Conservation (phyloP, 2,329 filamentous ascomycete genomes). For the Kalmusia sp. region DNA sequence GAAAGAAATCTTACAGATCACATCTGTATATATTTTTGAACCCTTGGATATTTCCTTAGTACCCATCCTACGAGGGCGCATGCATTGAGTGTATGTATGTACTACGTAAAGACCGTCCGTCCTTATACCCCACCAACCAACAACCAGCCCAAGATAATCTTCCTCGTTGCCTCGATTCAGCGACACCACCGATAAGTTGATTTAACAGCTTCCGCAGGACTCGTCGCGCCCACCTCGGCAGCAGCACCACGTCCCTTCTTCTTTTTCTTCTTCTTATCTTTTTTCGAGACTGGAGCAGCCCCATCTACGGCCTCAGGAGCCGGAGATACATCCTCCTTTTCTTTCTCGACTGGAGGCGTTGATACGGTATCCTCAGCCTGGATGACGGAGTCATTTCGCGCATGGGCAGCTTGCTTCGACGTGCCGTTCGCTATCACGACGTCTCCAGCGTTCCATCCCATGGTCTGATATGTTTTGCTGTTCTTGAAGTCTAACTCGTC, state of each 20-base stretch:
- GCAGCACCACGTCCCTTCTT: slow-evolving; percentile 12
- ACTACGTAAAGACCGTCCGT: no score
- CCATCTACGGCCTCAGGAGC: not conserved
- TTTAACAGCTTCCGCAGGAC: no score
- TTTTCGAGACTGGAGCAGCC: not conserved
- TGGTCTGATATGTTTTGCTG: slow-evolving; percentile 14
- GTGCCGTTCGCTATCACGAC: not conserved
- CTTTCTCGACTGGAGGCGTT: not conserved
- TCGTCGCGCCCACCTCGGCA: no score
- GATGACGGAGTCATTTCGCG: slow-evolving; percentile 23
- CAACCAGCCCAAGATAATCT: no score
- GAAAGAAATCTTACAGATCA: no score
- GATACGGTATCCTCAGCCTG: slow-evolving; percentile 11
- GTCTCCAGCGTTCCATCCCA: not conserved
- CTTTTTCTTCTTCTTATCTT: slow-evolving; percentile 10
- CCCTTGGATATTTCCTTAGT: no score
- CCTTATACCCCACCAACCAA: no score
- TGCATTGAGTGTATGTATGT: no score
- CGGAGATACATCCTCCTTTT: not conserved
- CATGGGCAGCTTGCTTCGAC: not conserved
- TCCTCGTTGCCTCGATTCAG: no score
- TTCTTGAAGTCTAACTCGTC: slow-evolving; percentile 16
- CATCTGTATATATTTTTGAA: no score
- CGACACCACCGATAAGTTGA: no score
- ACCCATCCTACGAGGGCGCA: no score